Conservation (phyloP, 2,329 filamentous ascomycete genomes). For the Rhexocercosporidium sp. region DNA sequence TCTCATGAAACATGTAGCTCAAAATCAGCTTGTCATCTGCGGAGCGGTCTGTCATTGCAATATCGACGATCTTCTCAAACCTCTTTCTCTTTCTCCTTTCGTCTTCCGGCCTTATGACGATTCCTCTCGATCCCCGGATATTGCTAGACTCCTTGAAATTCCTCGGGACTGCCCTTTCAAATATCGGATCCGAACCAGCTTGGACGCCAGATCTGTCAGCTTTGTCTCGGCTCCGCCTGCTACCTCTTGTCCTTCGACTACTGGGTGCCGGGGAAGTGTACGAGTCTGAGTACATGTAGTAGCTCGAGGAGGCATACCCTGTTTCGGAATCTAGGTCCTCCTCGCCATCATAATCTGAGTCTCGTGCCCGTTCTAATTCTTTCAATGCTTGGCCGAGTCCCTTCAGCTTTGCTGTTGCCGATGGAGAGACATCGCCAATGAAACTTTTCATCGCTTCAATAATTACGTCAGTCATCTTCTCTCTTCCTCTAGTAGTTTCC, state of each 20-base stretch:
- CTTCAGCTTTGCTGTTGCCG: background rate
- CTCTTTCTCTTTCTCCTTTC: background rate
- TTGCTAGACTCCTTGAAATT: background rate
- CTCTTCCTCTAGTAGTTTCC: background rate
- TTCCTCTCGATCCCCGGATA: background rate
- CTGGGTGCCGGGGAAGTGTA: background rate
- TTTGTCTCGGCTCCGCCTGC: background rate
- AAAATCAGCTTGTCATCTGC: constrained; percentile 7
- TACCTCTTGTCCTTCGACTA: background rate
- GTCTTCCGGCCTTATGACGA: background rate
- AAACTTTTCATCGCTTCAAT: constrained; percentile 7
- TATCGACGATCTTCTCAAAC: background rate
- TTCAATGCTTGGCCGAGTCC: background rate
- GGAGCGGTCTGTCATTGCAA: background rate
- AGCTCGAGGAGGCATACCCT: background rate
- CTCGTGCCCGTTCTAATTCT: background rate
- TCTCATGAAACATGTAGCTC: constrained; percentile 9
- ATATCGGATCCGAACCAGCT: background rate
- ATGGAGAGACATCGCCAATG: background rate
- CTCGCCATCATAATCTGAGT: background rate
- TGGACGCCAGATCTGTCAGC: background rate
- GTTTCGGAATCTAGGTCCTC: background rate
- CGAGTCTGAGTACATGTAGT: background rate
- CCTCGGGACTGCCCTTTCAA: background rate
- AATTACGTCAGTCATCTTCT: constrained; percentile 9